Evolutionary conservation across 2,329 filamentous ascomycete genomes (phyloP).

Genomic region (Coleophoma eucalyptorum): DNA sequence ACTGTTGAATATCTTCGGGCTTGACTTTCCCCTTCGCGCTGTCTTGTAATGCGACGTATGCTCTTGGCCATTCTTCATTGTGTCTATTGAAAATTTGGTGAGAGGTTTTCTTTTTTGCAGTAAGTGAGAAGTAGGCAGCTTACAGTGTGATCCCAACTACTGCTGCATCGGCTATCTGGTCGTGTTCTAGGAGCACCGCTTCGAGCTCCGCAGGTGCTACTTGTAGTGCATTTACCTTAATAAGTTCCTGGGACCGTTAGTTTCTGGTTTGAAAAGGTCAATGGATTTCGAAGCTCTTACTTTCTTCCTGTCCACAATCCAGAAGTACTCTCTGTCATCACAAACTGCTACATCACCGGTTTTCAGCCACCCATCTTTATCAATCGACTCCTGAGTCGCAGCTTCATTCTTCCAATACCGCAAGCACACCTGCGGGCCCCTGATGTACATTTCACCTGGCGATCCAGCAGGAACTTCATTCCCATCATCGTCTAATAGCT

Average conservation of each 20-base stretch:
- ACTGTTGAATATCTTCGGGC: conserved; percentile 46
- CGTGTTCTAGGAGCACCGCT: conserved; percentile 44
- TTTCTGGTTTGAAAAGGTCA: background rate
- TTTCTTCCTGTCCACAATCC: conserved; percentile 53
- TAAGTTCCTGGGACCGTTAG: conserved; percentile 42
- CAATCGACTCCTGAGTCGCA: conserved; percentile 47
- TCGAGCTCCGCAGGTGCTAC: conserved; percentile 58
- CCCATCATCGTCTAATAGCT: conserved; percentile 49
- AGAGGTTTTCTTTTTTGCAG: background rate
- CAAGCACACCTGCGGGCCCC: conserved; percentile 53
- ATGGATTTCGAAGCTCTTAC: conserved; percentile 15
- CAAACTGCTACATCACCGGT: conserved; percentile 54
- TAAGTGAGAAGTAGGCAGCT: conserved; percentile 11
- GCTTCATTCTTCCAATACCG: conserved; percentile 55
- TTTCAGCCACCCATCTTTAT: conserved; percentile 50
- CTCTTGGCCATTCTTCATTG: conserved; percentile 47
- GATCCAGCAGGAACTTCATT: conserved; percentile 42
- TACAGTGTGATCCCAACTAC: conserved; percentile 48
- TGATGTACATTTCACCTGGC: conserved; percentile 49
- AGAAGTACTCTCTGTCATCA: conserved; percentile 42
- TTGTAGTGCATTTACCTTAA: conserved; percentile 55
- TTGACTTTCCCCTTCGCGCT: conserved; percentile 38
- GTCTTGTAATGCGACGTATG: conserved; percentile 48
- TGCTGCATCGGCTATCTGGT: conserved; percentile 50
- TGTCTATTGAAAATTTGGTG: conserved; percentile 24